Conservation (phyloP, 352 stramenopile genomes). For the Phytophthora lateralis region DNA sequence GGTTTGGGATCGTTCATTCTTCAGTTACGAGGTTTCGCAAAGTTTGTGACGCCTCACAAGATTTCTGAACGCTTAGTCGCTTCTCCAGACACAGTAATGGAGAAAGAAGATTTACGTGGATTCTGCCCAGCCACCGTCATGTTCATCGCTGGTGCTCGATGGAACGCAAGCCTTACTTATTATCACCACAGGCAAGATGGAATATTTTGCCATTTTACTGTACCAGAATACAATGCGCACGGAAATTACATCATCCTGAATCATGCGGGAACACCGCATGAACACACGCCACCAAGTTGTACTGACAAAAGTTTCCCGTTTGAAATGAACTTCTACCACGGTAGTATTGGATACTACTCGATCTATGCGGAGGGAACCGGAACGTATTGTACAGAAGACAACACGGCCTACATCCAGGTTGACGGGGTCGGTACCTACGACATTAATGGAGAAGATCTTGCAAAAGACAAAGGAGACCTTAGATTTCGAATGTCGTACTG, state of each 20-base stretch:
- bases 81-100: neutral
- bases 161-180: conserved; percentile 20
- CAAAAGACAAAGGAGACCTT: conserved; percentile 11
- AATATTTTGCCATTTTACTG: conserved; percentile 18
- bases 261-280: neutral
- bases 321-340: conserved; percentile 37
- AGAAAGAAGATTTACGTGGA: conserved; percentile 10
- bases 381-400: conserved; percentile 19
- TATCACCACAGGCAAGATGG: conserved; percentile 11
- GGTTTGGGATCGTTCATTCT: conserved; percentile 26
- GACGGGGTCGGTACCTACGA: conserved; percentile 20
- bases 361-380: conserved; percentile 30
- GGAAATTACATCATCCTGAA: conserved; percentile 15
- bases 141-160: conserved; percentile 19
- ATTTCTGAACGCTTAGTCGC: conserved; percentile 23
- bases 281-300: conserved; percentile 5
- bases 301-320: conserved; percentile 12
- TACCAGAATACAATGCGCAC: conserved; percentile 24
- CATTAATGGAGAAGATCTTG: conserved; percentile 21
- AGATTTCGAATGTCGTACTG: conserved; percentile 33
- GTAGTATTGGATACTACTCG: conserved; percentile 37
- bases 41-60: conserved; percentile 31
- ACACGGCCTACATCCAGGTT: conserved; percentile 17
- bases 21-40: conserved; percentile 28
- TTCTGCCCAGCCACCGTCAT: conserved; percentile 14